These are phyloP conservation scores for Jamesozyma lodderae DNA, from an alignment of 805 yeast genomes.

Conservation along the genomic window DNA sequence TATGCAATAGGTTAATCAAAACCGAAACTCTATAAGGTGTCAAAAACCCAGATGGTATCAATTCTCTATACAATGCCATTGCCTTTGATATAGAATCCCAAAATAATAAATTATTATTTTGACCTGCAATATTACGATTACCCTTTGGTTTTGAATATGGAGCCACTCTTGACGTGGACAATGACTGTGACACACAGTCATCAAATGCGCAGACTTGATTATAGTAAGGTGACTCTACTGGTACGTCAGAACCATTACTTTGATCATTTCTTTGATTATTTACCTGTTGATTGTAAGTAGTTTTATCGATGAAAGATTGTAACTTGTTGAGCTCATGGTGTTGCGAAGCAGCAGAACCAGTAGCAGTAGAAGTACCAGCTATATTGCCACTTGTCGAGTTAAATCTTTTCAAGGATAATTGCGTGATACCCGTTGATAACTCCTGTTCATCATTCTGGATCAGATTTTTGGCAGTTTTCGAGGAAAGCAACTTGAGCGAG, in stretches of 20 bases:
- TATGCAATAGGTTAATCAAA: conserved; percentile 40
- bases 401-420: not conserved
- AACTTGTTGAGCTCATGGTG: too few species aligned
- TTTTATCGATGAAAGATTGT: not conserved
- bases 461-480: not conserved
- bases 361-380: not conserved
- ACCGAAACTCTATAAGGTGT: conserved; percentile 35
- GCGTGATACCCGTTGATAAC: not conserved
- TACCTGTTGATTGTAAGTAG: not conserved
- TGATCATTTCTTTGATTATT: too few species aligned
- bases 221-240: conserved; percentile 8
- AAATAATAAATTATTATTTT: conserved; percentile 20
- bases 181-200: conserved; percentile 12
- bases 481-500: not conserved
- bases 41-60: conserved; percentile 37
- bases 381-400: not conserved
- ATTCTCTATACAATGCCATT: conserved; percentile 39
- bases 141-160: conserved; percentile 1
- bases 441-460: not conserved
- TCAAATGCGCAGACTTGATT: conserved; percentile 12
- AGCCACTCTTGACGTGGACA: conserved; percentile 8
- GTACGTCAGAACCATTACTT: not conserved
- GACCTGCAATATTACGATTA: not conserved
- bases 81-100: conserved; percentile 42
- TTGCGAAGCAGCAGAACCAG: too few species aligned